Conservation (phyloP, 1,284 basidiomycete species). For the Ceratobasidium sp. region DNA sequence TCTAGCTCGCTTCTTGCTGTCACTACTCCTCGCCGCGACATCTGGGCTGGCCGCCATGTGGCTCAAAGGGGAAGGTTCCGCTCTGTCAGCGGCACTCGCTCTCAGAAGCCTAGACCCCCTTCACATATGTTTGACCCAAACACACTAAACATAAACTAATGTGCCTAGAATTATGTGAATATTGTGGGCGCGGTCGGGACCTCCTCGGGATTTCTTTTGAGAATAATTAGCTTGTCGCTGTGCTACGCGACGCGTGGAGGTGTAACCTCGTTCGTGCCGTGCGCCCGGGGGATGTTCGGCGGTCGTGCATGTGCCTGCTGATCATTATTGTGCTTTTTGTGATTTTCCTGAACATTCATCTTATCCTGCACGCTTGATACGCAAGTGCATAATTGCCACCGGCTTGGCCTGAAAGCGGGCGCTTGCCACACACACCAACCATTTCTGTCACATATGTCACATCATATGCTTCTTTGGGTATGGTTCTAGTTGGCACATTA, state of each 20-base stretch:
- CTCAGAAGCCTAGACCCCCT: slow-evolving; percentile 4
- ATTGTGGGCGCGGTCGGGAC: background rate
- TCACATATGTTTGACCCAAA: background rate
- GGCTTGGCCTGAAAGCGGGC: background rate
- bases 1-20: slow-evolving; percentile 17
- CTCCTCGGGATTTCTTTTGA: background rate
- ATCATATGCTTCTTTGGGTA: background rate
- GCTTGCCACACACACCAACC: slow-evolving; percentile 10
- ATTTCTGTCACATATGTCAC: background rate
- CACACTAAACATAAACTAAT: background rate
- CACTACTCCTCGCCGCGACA: background rate
- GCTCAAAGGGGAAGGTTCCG: slow-evolving; percentile 26
- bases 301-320: background rate
- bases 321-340: slow-evolving; percentile 16
- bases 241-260: slow-evolving; percentile 6
- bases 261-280: background rate
- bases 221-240: background rate
- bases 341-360: background rate
- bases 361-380: background rate
- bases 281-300: background rate
- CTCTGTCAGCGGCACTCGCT: slow-evolving; percentile 18
- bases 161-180: slow-evolving; percentile 13
- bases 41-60: slow-evolving; percentile 5
- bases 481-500: background rate
- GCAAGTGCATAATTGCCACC: background rate